These are phyloP conservation scores for Saccharomycopsis vini DNA, from an alignment of 805 yeast genomes.

Conservation along the genomic window DNA sequence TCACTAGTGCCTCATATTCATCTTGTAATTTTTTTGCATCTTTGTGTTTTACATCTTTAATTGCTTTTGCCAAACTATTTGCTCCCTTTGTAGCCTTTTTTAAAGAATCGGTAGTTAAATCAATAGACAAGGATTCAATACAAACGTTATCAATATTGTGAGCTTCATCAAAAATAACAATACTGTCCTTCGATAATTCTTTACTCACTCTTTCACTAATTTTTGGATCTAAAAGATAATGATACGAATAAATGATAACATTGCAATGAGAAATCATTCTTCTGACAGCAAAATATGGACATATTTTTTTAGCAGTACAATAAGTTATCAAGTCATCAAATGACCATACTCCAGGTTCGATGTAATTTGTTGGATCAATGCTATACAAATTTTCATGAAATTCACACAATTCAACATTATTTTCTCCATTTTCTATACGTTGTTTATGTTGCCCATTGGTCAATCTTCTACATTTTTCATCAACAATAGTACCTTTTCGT, in stretches of 20 bases:
- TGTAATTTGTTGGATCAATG: constrained; percentile 75
- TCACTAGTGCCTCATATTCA: constrained; percentile 86
- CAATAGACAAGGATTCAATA: constrained; percentile 88
- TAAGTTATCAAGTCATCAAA: constrained; percentile 75
- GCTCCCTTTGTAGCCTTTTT: constrained; percentile 87
- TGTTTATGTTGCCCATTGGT: constrained; percentile 84
- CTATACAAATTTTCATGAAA: constrained; percentile 87
- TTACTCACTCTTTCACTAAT: constrained; percentile 92
- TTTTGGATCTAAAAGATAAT: constrained; percentile 91
- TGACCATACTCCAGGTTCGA: constrained; percentile 91
- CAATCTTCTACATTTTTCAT: constrained; percentile 90
- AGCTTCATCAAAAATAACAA: constrained; percentile 95
- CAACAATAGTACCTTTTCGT: constrained; percentile 85
- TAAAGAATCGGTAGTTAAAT: constrained; percentile 81
- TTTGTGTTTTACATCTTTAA: constrained; percentile 73
- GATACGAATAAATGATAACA: constrained; percentile 91
- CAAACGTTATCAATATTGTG: constrained; percentile 98
- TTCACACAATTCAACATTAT: constrained; percentile 60
- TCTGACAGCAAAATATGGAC: constrained; percentile 97
- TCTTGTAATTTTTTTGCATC: constrained; percentile 80
- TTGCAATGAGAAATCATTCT: constrained; percentile 95
- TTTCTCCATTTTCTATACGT: constrained; percentile 50
- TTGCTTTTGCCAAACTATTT: constrained; percentile 61
- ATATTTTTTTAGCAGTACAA: constrained; percentile 71
- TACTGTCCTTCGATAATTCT: constrained; percentile 86